phyloP scores from a whole-genome alignment of 768 basidiomycete genomes.

The Galerina sulciceps region DNA sequence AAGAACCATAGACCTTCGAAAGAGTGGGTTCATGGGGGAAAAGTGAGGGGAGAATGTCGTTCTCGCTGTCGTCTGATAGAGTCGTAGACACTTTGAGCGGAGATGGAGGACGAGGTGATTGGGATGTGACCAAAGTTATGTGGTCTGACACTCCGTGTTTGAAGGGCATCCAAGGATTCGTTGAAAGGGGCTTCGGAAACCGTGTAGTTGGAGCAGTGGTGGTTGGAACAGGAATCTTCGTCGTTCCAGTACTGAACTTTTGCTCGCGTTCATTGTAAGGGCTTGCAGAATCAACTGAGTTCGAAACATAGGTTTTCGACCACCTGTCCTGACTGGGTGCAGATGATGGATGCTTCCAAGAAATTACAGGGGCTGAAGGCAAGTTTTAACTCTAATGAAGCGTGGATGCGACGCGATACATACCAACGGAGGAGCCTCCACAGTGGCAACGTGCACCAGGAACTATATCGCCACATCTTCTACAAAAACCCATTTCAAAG shows the following conservation, averaged over 20 bases:
- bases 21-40: conserved; percentile 57
- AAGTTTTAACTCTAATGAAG: neutral
- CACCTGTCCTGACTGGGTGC: conserved; percentile 65
- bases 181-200: conserved; percentile 52
- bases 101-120: conserved; percentile 51
- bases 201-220: conserved; percentile 41
- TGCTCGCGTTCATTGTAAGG: neutral
- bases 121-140: conserved; percentile 54
- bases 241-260: conserved; percentile 11
- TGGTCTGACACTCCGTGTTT: conserved; percentile 59
- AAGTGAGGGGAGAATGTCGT: conserved; percentile 65
- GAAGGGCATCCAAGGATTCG: conserved; percentile 37
- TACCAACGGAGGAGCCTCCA: conserved; percentile 80
- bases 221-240: neutral
- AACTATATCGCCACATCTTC: conserved; percentile 86
- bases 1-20: conserved; percentile 84
- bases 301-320: conserved; percentile 77
- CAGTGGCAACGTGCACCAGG: conserved; percentile 73
- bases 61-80: conserved; percentile 51
- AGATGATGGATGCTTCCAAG: conserved; percentile 56
- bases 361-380: conserved; percentile 63
- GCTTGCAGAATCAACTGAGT: conserved; percentile 23
- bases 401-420: conserved; percentile 27
- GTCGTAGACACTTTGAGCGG: conserved; percentile 59
- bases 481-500: conserved; percentile 76